Conservation (phyloP, 345 rosid genomes). For the Moringa oleifera region DNA sequence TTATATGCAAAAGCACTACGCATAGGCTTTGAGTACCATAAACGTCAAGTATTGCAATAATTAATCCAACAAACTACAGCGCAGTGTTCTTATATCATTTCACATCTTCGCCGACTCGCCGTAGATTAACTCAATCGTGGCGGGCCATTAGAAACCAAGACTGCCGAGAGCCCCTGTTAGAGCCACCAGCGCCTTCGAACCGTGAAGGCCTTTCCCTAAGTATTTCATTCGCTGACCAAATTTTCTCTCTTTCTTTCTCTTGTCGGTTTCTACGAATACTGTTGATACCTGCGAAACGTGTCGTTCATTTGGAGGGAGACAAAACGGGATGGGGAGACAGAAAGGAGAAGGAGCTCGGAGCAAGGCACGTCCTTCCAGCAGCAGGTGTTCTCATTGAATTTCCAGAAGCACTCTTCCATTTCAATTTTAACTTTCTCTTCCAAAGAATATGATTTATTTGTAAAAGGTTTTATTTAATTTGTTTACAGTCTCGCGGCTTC, state of each 20-base stretch:
- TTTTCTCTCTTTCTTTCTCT: background rate
- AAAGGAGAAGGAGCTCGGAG: slow-evolving; percentile 76
- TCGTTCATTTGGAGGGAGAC: background rate
- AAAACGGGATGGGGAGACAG: slow-evolving; percentile 56
- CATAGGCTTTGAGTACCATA: too few relatives aligned
- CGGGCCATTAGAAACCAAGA: too few relatives aligned
- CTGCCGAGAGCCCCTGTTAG: too few relatives aligned
- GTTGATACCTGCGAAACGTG: background rate
- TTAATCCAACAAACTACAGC: too few relatives aligned
- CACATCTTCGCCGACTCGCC: too few relatives aligned
- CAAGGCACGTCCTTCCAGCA: slow-evolving; percentile 95
- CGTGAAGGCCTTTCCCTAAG: background rate
- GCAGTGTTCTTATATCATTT: too few relatives aligned
- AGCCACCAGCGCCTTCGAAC: background rate
- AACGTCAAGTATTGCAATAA: too few relatives aligned
- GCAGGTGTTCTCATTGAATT: slow-evolving; percentile 45
- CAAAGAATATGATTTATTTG: background rate
- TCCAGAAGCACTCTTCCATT: background rate
- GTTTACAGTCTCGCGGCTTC: slow-evolving; percentile 64
- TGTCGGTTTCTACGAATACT: too few relatives aligned
- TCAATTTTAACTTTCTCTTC: background rate
- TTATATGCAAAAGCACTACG: too few relatives aligned
- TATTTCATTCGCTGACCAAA: background rate
- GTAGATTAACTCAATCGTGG: too few relatives aligned
- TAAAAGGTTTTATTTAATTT: background rate